Conservation (phyloP, 2,329 filamentous ascomycete genomes). For the Fusarium zealandicum region DNA sequence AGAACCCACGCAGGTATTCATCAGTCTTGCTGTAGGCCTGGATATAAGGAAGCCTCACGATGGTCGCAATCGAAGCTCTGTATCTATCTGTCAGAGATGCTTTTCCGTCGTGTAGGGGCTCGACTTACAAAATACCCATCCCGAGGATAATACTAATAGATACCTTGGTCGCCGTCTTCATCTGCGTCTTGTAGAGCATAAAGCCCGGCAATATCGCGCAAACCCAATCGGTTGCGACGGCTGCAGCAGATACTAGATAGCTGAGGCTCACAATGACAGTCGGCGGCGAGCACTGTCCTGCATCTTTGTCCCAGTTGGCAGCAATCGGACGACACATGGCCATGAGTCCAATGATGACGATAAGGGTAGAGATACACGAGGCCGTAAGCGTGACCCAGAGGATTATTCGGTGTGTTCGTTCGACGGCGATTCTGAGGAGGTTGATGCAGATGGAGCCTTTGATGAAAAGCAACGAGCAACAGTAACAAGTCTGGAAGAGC, state of each 20-base stretch:
- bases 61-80: conserved; percentile 15
- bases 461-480: conserved; percentile 17
- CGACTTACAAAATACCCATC: conserved; percentile 23
- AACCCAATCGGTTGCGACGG: conserved; percentile 16
- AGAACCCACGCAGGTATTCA: conserved; percentile 6
- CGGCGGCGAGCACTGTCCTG: conserved; percentile 7
- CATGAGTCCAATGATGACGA: conserved; percentile 10
- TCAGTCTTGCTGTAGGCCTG: conserved; percentile 1
- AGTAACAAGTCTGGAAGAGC: conserved; percentile 14
- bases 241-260: conserved; percentile 13
- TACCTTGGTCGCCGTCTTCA: conserved; percentile 24
- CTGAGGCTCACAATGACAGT: neutral
- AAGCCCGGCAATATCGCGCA: conserved; percentile 25
- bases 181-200: conserved; percentile 27
- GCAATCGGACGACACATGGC: conserved; percentile 12
- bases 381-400: conserved; percentile 17
- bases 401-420: conserved; percentile 15
- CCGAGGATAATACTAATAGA: conserved; percentile 23
- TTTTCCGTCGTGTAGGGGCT: no score
- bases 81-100: no score
- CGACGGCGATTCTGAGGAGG: conserved; percentile 23
- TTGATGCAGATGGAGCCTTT: conserved; percentile 29
- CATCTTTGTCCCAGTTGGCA: neutral
- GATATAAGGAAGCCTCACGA: conserved; percentile 9
- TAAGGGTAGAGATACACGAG: conserved; percentile 1